Percentiles rank a stretch among this genome's conserved stretches.
Conservation (phyloP, 2,329 filamentous ascomycete genomes). For the Orbilia blumenaviensis region DNA sequence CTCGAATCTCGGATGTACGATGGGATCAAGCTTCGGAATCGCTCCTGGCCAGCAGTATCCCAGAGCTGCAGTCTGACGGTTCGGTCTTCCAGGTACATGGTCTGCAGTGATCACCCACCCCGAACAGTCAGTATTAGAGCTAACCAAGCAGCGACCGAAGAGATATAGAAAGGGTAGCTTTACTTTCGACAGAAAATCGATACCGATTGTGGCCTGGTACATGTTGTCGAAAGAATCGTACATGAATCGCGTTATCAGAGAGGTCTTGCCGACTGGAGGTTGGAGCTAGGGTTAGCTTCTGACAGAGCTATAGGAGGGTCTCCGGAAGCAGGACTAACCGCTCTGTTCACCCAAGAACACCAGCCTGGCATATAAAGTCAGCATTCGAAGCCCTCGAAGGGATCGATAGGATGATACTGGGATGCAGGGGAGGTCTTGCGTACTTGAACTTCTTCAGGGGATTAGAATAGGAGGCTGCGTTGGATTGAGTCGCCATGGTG, state of each 20-base stretch:
- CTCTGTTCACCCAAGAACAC: conserved; percentile 99
- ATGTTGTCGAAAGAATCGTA: conserved; percentile 99
- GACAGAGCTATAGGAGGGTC: conserved; percentile 31
- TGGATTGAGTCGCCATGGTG: conserved; percentile 54
- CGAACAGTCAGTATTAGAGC: conserved; percentile 53
- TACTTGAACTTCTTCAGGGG: conserved; percentile 99
- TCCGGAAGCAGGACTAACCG: conserved; percentile 70
- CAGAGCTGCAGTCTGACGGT: conserved; percentile 97
- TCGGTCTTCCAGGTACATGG: conserved; percentile 99
- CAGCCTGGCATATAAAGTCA: conserved; percentile 68
- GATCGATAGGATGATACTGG: background rate
- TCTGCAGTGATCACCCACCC: conserved; percentile 65
- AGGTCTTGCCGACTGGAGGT: conserved; percentile 91
- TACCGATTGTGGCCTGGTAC: conserved; percentile 99
- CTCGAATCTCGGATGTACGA: conserved; percentile 98
- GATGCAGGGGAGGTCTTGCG: conserved; percentile 55
- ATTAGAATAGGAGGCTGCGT: conserved; percentile 90
- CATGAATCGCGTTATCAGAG: conserved; percentile 98
- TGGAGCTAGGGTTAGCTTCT: conserved; percentile 21
- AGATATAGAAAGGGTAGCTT: conserved; percentile 55
- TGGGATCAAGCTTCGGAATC: conserved; percentile 95
- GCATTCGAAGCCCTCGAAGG: conserved; percentile 58
- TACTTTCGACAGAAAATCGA: conserved; percentile 98
- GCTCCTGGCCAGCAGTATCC: conserved; percentile 97
- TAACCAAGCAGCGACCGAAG: background rate